phyloP scores from a whole-genome alignment of 2,329 filamentous ascomycete genomes.

The Aspergillus sclerotialis region DNA sequence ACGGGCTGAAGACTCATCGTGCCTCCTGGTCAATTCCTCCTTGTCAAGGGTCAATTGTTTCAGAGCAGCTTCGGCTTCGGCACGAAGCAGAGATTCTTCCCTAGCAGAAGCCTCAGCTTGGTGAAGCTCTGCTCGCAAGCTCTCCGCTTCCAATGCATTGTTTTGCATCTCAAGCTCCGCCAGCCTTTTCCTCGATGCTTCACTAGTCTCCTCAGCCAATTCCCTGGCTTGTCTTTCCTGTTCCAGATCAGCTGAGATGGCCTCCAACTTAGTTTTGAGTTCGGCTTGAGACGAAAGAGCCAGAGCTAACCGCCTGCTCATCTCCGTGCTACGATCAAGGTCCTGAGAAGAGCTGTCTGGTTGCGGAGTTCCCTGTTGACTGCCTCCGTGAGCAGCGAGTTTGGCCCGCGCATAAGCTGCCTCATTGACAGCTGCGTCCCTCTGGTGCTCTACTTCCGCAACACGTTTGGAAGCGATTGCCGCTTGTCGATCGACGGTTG shows the following conservation, averaged over 20 bases:
- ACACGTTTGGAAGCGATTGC: slow-evolving; percentile 79
- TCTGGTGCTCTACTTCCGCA: slow-evolving; percentile 87
- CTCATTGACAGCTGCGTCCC: slow-evolving; percentile 89
- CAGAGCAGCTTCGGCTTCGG: slow-evolving; percentile 68
- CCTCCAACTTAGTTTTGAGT: slow-evolving; percentile 68
- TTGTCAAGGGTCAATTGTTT: slow-evolving; percentile 82
- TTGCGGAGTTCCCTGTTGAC: slow-evolving; percentile 52
- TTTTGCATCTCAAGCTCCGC: slow-evolving; percentile 77
- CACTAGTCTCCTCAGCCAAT: slow-evolving; percentile 79
- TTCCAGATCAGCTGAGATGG: slow-evolving; percentile 62
- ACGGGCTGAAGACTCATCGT: slow-evolving; percentile 59
- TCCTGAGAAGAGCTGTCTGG: slow-evolving; percentile 45
- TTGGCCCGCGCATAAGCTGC: slow-evolving; percentile 93
- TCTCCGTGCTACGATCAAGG: slow-evolving; percentile 63
- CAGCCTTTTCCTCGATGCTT: slow-evolving; percentile 75
- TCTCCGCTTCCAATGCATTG: slow-evolving; percentile 77
- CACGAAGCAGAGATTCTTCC: slow-evolving; percentile 69
- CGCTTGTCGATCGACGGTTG: slow-evolving; percentile 81
- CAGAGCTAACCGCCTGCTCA: slow-evolving; percentile 74
- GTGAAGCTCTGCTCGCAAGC: slow-evolving; percentile 77
- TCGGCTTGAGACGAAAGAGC: slow-evolving; percentile 73
- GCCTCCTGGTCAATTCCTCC: slow-evolving; percentile 63
- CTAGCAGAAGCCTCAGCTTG: slow-evolving; percentile 68
- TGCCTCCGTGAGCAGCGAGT: slow-evolving; percentile 72
- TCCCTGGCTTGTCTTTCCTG: slow-evolving; percentile 75